Conservation (phyloP, 2,329 filamentous ascomycete genomes). For the Lasiodiplodia theobromae region DNA sequence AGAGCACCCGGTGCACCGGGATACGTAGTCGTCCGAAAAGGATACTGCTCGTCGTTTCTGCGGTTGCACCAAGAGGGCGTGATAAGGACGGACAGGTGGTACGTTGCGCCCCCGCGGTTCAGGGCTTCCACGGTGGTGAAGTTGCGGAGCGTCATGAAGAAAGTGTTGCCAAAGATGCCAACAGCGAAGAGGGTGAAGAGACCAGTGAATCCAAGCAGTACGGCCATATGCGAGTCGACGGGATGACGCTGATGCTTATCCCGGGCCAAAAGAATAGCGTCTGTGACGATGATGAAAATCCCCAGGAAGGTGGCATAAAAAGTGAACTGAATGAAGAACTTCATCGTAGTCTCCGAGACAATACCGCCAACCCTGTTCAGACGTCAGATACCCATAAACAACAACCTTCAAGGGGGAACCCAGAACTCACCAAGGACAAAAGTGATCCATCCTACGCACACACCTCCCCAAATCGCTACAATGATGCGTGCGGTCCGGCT, state of each 20-base stretch:
- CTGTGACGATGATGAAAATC: constrained; percentile 66
- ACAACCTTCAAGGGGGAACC: neutral
- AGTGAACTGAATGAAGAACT: constrained; percentile 91
- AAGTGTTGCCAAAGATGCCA: constrained; percentile 77
- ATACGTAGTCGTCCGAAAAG: constrained; percentile 19
- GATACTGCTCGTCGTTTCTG: constrained; percentile 14
- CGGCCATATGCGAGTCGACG: constrained; percentile 68
- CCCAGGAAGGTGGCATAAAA: constrained; percentile 76
- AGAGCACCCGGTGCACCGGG: constrained; percentile 49
- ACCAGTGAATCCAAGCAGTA: constrained; percentile 68
- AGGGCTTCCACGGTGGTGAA: constrained; percentile 86
- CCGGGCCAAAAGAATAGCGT: constrained; percentile 67
- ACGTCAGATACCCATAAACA: neutral
- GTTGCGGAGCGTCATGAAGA: constrained; percentile 75
- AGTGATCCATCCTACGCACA: constrained; percentile 91
- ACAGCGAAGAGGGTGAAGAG: constrained; percentile 83
- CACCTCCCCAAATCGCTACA: constrained; percentile 83
- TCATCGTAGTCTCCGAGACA: constrained; percentile 84
- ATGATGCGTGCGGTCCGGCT: constrained; percentile 87
- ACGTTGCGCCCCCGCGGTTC: constrained; percentile 61
- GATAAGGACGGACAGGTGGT: constrained; percentile 77
- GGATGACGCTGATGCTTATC: constrained; percentile 51
- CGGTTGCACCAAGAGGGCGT: constrained; percentile 50
- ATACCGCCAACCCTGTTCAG: constrained; percentile 75
- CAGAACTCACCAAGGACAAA: constrained; percentile 74